A percentile compares a stretch with the other conserved stretches of the same genome.
phyloP scores from a whole-genome alignment of 805 yeast genomes.

The Candida cerambycidarum region DNA sequence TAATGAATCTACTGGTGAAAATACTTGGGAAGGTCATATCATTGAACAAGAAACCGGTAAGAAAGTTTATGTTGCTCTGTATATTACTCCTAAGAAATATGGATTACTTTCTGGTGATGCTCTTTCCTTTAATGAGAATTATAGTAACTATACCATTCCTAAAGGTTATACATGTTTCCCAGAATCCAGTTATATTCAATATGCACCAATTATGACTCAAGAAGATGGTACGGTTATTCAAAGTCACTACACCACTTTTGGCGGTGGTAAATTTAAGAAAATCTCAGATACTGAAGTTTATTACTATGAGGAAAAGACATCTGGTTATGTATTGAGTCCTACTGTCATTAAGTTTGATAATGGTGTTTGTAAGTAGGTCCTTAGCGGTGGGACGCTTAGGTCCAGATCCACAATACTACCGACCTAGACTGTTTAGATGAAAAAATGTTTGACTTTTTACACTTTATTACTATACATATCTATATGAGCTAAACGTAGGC shows the following conservation, averaged over 20 bases:
- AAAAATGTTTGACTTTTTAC: no score
- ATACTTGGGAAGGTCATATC: conserved; percentile 14
- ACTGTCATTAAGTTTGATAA: not conserved
- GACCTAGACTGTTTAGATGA: no score
- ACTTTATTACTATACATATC: not conserved
- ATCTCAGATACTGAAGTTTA: not conserved
- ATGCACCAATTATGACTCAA: conserved; percentile 7
- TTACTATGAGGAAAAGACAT: not conserved
- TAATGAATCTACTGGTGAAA: conserved; percentile 5
- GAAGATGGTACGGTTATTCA: not conserved
- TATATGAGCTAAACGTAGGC: conserved; percentile 54
- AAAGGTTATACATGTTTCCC: conserved; percentile 4
- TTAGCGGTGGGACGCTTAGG: no score
- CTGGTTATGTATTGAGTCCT: not conserved
- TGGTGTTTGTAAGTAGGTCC: conserved; percentile 5
- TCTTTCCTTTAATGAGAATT: conserved; percentile 10
- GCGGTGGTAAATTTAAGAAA: not conserved
- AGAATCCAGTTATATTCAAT: conserved; percentile 9
- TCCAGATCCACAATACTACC: no score
- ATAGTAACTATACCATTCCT: not conserved
- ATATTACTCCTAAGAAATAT: conserved; percentile 10
- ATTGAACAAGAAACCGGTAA: conserved; percentile 12
- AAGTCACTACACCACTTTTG: not conserved
- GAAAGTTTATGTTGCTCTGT: conserved; percentile 5
- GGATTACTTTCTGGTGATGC: conserved; percentile 3